Conservation (phyloP, 2,329 filamentous ascomycete species). For the Verticillium tricorpus region DNA sequence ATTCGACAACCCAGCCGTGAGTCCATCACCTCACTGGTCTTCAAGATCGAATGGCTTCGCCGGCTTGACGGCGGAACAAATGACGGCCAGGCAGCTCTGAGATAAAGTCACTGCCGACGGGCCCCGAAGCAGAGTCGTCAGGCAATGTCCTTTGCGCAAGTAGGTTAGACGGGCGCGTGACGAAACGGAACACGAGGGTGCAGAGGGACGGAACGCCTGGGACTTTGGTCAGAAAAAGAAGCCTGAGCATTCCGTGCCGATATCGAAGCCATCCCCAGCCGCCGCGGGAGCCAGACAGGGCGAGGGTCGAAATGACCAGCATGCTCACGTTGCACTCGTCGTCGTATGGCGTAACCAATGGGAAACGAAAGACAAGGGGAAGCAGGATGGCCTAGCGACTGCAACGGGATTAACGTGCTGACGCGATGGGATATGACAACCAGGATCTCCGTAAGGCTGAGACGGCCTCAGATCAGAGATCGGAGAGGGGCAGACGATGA, state of each 20-base stretch:
- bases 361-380: conserved; percentile 3
- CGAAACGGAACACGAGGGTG: background rate
- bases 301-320: background rate
- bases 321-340: background rate
- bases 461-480: background rate
- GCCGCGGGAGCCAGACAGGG: background rate
- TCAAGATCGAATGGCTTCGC: background rate
- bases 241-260: background rate
- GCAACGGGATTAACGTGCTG: conserved; percentile 9
- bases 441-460: conserved; percentile 15
- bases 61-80: background rate
- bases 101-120: background rate
- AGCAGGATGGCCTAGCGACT: conserved; percentile 6
- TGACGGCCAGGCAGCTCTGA: background rate
- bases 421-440: conserved; percentile 5
- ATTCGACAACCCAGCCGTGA: no score
- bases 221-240: background rate
- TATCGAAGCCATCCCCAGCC: background rate
- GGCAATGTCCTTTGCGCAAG: background rate
- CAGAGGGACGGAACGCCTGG: background rate
- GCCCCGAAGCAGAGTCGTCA: background rate
- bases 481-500: background rate
- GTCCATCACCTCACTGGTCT: background rate
- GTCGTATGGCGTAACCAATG: conserved; percentile 7
- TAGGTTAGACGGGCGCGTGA: background rate